Evolutionary conservation across 2,329 filamentous ascomycete genomes (phyloP), one percentile per base, ranked within the genome.

Genomic region (Ceratocystis lukuohia): DNA sequence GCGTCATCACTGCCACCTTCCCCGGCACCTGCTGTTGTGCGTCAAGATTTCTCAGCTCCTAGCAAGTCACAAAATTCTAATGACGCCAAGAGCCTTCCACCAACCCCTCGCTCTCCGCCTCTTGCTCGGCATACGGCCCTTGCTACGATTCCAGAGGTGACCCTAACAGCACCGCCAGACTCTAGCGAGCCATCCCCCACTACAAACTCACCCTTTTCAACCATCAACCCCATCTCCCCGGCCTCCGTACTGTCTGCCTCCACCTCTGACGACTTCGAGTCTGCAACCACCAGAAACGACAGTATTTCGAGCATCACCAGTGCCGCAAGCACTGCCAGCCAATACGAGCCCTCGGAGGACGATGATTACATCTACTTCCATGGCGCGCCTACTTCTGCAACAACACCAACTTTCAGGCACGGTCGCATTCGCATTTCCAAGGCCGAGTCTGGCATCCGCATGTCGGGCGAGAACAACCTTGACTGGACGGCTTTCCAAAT

Each of bases 401-500:
- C 77, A 0, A 77, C 76, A 20, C 80, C 82, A 0, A 71, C 72
- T 1, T 82, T 83, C 70, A 76, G 76, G 6, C 84, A 86, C 69
- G 84, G 83, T 0, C 78, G 78, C 2, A 83, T 86, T 69, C 77
- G 81, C 2, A 73, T 85, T 62, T 71, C 77, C 64, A 80, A 79
- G 70, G 73, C 76, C 2, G 78, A 82, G 62, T 71, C 78, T 6
- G 70, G 73, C 25, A 65, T 69, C 41, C 66, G 65, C 20, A 62
- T 66, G 61, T 22, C 64, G 30, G 57, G 61, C 17, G 69, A 70
- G 22, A 66, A 81, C 61, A 79, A 76, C 7, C 73, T 86, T 2
- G 83, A 87, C 75, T 86, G 83, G 83, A 84, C 80, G 5, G 83
- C 83, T 2, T 86, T 85, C 71, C 84, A 87, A 73, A 84, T 85